phyloP scores from a whole-genome alignment of 129 eudicot genomes.

The Mikania micrantha region DNA sequence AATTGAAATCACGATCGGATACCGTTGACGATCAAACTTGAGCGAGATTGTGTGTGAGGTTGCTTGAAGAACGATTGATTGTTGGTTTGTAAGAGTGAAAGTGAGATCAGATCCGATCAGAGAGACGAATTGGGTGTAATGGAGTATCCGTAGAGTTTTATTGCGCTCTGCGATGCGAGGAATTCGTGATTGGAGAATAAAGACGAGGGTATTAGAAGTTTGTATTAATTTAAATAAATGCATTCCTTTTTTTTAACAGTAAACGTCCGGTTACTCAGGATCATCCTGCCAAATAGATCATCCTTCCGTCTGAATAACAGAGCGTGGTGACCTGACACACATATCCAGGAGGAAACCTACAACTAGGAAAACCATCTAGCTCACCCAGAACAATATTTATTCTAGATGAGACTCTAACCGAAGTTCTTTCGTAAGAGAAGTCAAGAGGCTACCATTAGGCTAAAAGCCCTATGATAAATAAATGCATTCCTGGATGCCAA shows the following conservation, averaged over 20 bases:
- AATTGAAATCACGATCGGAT: constrained; percentile 5
- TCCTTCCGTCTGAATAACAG: too few species aligned
- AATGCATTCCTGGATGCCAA: constrained; percentile 8
- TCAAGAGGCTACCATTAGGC: too few species aligned
- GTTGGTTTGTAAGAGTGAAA: constrained; percentile 9
- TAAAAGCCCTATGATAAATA: not conserved
- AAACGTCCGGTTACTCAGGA: too few species aligned
- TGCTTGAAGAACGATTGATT: not conserved
- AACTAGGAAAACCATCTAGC: too few species aligned
- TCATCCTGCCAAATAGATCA: too few species aligned
- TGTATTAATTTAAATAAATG: not conserved
- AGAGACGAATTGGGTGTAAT: constrained; percentile 10
- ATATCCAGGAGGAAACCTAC: too few species aligned
- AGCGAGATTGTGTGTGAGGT: constrained; percentile 8
- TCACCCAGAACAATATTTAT: too few species aligned
- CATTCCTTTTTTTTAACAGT: too few species aligned
- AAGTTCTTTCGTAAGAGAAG: too few species aligned
- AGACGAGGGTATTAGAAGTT: constrained; percentile 6
- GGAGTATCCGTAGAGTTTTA: constrained; percentile 14
- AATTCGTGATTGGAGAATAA: constrained; percentile 21
- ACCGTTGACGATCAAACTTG: not conserved
- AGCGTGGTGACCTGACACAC: too few species aligned
- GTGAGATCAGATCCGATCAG: constrained; percentile 6
- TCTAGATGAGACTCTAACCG: too few species aligned
- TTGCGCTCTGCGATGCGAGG: constrained; percentile 4